A percentile compares a stretch with the other conserved stretches of the same genome.
Evolutionary conservation across 306 rosid genomes (phyloP).

Genomic region (Crotalaria pallida): DNA sequence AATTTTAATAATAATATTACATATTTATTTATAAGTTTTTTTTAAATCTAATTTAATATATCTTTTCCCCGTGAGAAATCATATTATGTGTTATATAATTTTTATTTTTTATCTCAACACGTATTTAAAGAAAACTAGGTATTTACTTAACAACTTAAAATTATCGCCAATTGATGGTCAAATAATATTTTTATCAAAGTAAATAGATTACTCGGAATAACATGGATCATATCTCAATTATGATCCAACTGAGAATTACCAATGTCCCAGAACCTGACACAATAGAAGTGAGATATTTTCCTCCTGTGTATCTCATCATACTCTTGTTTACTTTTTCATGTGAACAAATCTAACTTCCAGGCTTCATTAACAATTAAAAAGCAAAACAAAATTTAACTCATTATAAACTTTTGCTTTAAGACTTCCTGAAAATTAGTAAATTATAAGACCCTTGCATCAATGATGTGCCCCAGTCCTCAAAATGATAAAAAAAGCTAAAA

Average conservation of each 20-base stretch:
- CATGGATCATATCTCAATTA: conserved; percentile 38
- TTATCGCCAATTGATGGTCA: too few relatives aligned
- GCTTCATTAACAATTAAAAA: conserved; percentile 14
- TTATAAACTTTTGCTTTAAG: conserved; percentile 14
- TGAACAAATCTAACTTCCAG: conserved; percentile 6
- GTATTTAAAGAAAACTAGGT: too few relatives aligned
- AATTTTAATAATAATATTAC: too few relatives aligned
- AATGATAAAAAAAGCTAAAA: conserved; percentile 17
- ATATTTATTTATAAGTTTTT: too few relatives aligned
- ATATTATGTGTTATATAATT: too few relatives aligned
- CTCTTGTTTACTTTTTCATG: conserved; percentile 14
- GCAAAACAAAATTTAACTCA: conserved; percentile 14
- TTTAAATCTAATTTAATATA: too few relatives aligned
- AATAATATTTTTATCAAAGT: too few relatives aligned
- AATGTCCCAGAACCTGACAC: conserved; percentile 19
- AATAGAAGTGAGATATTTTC: conserved; percentile 16
- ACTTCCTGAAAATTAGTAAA: conserved; percentile 23
- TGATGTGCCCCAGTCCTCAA: conserved; percentile 6
- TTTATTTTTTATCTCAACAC: too few relatives aligned
- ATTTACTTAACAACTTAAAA: too few relatives aligned
- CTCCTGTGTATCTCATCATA: conserved; percentile 18
- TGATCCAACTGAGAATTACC: conserved; percentile 17
- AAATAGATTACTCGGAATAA: conserved; percentile 19
- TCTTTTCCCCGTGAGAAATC: too few relatives aligned
- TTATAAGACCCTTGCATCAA: conserved; percentile 18